These are phyloP conservation scores for Vanderwaltozyma yarrowii DNA, from an alignment of 805 yeast genomes.

Conservation along the genomic window DNA sequence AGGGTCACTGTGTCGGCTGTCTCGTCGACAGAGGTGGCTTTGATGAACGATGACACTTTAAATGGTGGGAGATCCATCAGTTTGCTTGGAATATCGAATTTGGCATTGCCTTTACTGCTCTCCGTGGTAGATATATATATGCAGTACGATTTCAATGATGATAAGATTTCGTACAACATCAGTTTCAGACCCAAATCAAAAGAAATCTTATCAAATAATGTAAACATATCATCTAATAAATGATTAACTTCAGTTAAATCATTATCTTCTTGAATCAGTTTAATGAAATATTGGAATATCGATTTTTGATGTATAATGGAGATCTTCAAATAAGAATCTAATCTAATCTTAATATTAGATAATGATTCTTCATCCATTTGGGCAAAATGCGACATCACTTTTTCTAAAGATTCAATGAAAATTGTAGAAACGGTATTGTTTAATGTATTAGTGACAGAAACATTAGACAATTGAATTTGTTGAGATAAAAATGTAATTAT, in stretches of 20 bases:
- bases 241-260: background rate
- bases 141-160: slow-evolving; percentile 23
- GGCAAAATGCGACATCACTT: slow-evolving; percentile 9
- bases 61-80: slow-evolving; percentile 24
- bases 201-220: slow-evolving; percentile 19
- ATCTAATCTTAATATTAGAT: background rate
- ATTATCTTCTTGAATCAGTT: slow-evolving; percentile 5
- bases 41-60: slow-evolving; percentile 24
- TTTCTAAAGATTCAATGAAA: slow-evolving; percentile 1
- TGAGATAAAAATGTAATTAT: slow-evolving; percentile 16
- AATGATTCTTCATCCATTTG: slow-evolving; percentile 7
- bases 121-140: slow-evolving; percentile 15
- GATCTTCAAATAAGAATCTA: slow-evolving; percentile 19
- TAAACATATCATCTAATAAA: slow-evolving; percentile 12
- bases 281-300: slow-evolving; percentile 14
- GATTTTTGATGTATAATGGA: slow-evolving; percentile 23
- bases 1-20: background rate
- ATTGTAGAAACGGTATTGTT: background rate
- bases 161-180: slow-evolving; percentile 23
- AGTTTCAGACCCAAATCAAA: slow-evolving; percentile 22
- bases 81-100: slow-evolving; percentile 14
- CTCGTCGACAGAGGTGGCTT: slow-evolving; percentile 3
- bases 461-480: slow-evolving; percentile 10
- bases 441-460: slow-evolving; percentile 1
- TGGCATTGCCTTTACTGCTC: slow-evolving; percentile 2